Conservation (phyloP, 495 filamentous ascomycete species). For the Xanthoparmelia taractica region DNA sequence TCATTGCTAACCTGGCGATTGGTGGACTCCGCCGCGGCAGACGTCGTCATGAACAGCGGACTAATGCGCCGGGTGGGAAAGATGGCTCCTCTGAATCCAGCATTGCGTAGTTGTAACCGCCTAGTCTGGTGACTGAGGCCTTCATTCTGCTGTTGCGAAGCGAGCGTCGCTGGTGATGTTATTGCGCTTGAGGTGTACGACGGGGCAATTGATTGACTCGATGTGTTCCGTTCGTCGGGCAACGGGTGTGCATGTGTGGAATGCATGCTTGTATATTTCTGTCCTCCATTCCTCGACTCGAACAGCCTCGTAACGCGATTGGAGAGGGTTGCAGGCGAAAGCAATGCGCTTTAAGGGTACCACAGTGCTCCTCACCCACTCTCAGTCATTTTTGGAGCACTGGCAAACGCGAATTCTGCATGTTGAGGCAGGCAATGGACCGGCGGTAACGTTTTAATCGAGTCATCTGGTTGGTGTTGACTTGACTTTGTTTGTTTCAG, state of each 20-base stretch:
- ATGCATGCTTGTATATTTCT: slow-evolving; percentile 18
- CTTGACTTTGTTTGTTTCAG: background rate
- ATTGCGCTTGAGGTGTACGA: slow-evolving; percentile 4
- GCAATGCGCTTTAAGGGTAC: background rate
- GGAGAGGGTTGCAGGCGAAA: slow-evolving; percentile 1
- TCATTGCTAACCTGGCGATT: slow-evolving; percentile 20
- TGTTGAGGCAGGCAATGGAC: background rate
- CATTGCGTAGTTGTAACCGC: slow-evolving; percentile 32
- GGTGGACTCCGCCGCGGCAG: slow-evolving; percentile 11
- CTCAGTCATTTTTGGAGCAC: background rate
- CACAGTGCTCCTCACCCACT: background rate
- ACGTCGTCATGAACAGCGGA: slow-evolving; percentile 19
- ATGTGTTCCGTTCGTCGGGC: slow-evolving; percentile 10
- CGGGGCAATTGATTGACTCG: slow-evolving; percentile 9
- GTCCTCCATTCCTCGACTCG: slow-evolving; percentile 18
- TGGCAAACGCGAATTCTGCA: background rate
- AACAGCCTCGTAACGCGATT: slow-evolving; percentile 8
- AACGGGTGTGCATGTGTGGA: slow-evolving; percentile 24
- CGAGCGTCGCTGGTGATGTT: slow-evolving; percentile 10
- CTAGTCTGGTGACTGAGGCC: slow-evolving; percentile 27
- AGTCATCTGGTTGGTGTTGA: background rate
- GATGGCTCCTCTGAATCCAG: slow-evolving; percentile 29
- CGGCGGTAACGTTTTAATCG: background rate
- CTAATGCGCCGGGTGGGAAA: slow-evolving; percentile 27
- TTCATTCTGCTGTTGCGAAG: slow-evolving; percentile 13